Conservation (phyloP, 306 rosid genomes). For the Boehmeria nivea region DNA sequence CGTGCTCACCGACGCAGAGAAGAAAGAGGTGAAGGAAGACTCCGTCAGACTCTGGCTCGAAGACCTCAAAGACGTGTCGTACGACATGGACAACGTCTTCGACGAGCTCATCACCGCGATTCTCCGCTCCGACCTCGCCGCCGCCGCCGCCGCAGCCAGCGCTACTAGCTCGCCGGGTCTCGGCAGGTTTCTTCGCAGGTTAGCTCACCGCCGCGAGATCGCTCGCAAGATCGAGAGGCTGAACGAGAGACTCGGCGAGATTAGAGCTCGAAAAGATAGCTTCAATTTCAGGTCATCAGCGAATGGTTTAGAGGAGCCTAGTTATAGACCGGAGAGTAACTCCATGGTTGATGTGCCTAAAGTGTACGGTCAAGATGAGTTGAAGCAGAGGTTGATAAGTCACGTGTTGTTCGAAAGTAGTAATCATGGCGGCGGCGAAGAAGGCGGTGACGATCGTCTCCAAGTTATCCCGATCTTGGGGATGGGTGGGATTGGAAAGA, state of each 20-base stretch:
- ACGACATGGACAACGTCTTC: slow-evolving; percentile 9
- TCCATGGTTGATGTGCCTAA: slow-evolving; percentile 4
- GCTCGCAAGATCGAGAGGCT: too few species aligned
- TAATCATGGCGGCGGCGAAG: background rate
- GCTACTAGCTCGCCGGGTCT: too few species aligned
- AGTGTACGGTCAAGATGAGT: slow-evolving; percentile 7
- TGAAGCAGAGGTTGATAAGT: background rate
- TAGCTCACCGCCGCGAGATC: too few species aligned
- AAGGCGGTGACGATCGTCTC: too few species aligned
- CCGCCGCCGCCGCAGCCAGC: too few species aligned
- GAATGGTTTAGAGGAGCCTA: background rate
- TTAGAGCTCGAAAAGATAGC: background rate
- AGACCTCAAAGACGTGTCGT: slow-evolving; percentile 12
- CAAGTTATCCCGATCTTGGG: too few species aligned
- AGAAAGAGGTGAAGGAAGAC: slow-evolving; percentile 5
- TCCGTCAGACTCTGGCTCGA: slow-evolving; percentile 1
- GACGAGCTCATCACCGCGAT: slow-evolving; percentile 2
- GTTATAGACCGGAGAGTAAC: background rate
- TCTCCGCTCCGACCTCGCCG: background rate
- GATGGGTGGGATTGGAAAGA: too few species aligned
- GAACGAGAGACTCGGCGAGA: background rate
- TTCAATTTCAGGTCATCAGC: background rate
- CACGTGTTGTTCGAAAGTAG: background rate
- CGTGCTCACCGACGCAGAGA: slow-evolving; percentile 16
- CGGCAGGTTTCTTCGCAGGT: too few species aligned